A percentile compares a stretch with the other conserved stretches of the same genome.
phyloP scores from a whole-genome alignment of 306 rosid species.

The Casuarina glauca region DNA sequence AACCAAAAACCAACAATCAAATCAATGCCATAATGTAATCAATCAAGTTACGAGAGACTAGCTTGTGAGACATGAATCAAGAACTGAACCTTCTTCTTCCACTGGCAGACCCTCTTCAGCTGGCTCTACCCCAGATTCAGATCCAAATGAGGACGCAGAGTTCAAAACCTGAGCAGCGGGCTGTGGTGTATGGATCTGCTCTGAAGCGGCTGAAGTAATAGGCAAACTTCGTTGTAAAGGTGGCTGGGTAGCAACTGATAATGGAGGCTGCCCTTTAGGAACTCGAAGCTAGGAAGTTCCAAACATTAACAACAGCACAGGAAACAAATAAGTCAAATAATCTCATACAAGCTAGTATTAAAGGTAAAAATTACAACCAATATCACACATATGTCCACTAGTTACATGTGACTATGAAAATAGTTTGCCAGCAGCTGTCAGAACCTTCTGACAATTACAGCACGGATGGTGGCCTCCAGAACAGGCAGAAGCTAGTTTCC shows the following conservation, averaged over 20 bases:
- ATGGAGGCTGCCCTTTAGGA: conserved; percentile 58
- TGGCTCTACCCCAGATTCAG: conserved; percentile 56
- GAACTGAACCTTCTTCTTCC: conserved; percentile 77
- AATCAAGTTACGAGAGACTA: not conserved
- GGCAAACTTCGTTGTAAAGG: conserved; percentile 44
- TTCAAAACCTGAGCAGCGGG: conserved; percentile 60
- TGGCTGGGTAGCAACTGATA: conserved; percentile 45
- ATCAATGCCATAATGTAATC: not conserved
- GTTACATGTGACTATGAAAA: too few relatives aligned
- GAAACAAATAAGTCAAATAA: not conserved
- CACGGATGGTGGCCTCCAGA: too few relatives aligned
- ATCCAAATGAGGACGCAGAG: conserved; percentile 39
- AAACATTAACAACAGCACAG: conserved; percentile 12
- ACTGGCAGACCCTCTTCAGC: conserved; percentile 62
- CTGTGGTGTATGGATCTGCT: conserved; percentile 63
- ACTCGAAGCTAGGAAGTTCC: conserved; percentile 64
- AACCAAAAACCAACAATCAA: not conserved
- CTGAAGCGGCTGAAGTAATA: conserved; percentile 56
- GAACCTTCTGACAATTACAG: too few relatives aligned
- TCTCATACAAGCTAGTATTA: not conserved
- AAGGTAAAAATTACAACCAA: too few relatives aligned
- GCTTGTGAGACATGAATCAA: conserved; percentile 15
- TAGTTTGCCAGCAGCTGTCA: too few relatives aligned
- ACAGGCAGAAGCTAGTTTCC: too few relatives aligned
- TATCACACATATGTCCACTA: too few relatives aligned